Evolutionary conservation across 2,329 filamentous ascomycete genomes (phyloP), one percentile per base, ranked within the genome.

Genomic region (Hypoxylon sp.): DNA sequence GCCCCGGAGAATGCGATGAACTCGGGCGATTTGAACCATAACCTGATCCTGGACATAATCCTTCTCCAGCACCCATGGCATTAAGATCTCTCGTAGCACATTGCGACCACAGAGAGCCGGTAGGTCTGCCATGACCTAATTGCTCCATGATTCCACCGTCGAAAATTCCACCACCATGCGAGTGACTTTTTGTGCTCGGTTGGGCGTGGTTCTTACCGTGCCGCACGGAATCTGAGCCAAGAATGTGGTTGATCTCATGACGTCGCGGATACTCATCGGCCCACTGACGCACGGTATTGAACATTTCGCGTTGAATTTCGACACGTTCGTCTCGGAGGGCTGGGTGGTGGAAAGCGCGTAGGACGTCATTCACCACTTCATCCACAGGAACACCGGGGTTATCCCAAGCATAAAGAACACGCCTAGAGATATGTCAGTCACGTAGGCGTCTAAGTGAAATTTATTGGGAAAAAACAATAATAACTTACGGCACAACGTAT

Each of bases 401-500:
- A 71, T 98, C 93, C 93, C 94, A 98, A 2, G 94, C 95, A 76
- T 95, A 97, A 19, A 99, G 85, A 51, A 98, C 83, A 34, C 95
- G 92, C 1, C 87, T 89, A 68, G 19, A 32, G n/a, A 45, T 21
- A 30, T 17, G 60, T 80, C 58, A 80, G 75, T 30, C 2, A 49
- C 19, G 48, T 1, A 9, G 1, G 23, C 5, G 23, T 17, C 4
- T 7, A 21, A 28, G 3, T 21, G 2, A 10, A n/a, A n/a, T 34
- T 2, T 25, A 6, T 30, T 30, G 28, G 2, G n/a, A 38, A 9
- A 48, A n/a, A 13, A 57, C 17, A 21, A 36, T 5, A 1, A 11
- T 34, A 3, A 82, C 86, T 82, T 81, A 89, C 84, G 95, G 95
- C 1, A 94, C 93, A 32, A 92, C 89, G 74, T 97, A 98, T 83